A percentile compares a stretch with the other conserved stretches of the same genome.
Evolutionary conservation across 2,329 filamentous ascomycete species (phyloP).

Genomic region (Aspergillus cejpii): DNA sequence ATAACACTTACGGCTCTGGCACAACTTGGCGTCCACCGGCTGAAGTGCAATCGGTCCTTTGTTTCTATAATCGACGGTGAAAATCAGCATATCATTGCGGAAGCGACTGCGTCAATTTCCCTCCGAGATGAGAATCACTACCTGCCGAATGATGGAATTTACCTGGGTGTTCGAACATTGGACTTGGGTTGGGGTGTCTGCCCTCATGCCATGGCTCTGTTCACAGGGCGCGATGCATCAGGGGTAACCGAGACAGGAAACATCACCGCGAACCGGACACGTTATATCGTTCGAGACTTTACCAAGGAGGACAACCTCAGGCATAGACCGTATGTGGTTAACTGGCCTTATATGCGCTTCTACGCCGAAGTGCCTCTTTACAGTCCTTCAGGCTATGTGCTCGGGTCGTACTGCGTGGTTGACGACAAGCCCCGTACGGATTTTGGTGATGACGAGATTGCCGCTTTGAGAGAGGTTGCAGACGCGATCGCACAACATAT

Average conservation of each 20-base stretch:
- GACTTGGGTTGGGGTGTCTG: slow-evolving; percentile 17
- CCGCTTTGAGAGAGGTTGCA: slow-evolving; percentile 52
- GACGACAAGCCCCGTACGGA: slow-evolving; percentile 48
- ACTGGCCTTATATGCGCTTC: slow-evolving; percentile 37
- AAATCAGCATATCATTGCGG: slow-evolving; percentile 48
- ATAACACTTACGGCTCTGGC: slow-evolving; percentile 46
- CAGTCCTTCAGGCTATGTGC: slow-evolving; percentile 47
- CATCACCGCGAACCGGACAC: slow-evolving; percentile 24
- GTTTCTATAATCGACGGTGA: slow-evolving; percentile 49
- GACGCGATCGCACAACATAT: slow-evolving; percentile 53
- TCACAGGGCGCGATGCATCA: slow-evolving; percentile 19
- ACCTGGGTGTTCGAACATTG: slow-evolving; percentile 24
- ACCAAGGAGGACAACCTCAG: slow-evolving; percentile 31
- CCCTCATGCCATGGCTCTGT: slow-evolving; percentile 20
- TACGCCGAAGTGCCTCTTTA: slow-evolving; percentile 55
- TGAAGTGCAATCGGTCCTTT: slow-evolving; percentile 42
- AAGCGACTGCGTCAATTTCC: slow-evolving; percentile 43
- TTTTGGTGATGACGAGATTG: slow-evolving; percentile 28
- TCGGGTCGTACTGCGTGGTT: slow-evolving; percentile 53
- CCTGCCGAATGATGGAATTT: slow-evolving; percentile 26
- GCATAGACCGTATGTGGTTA: slow-evolving; percentile 27
- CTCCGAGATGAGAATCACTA: slow-evolving; percentile 28
- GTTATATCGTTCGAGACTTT: slow-evolving; percentile 34
- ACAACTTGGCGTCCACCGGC: slow-evolving; percentile 44
- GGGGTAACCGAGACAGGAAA: slow-evolving; percentile 17